These are phyloP conservation scores for Cyclotella kingstonii DNA, from an alignment of 108 stramenopile genomes.

Conservation along the genomic window DNA sequence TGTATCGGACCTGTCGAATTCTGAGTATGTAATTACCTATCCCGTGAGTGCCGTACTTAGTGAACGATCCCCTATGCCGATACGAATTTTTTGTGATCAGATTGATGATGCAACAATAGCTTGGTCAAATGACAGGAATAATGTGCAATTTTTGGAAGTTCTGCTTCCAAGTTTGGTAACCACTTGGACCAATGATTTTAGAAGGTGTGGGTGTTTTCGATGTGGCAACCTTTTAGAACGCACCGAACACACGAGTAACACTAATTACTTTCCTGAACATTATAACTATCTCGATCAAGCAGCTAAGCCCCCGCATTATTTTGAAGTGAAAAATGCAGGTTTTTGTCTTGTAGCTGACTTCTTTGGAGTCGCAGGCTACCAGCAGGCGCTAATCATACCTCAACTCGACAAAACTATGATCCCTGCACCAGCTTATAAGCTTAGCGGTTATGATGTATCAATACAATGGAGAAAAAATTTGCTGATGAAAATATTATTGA, in stretches of 20 bases:
- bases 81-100: no score
- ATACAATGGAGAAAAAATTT: constrained; percentile 5
- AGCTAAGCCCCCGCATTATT: background rate
- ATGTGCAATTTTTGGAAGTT: no score
- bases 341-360: constrained; percentile 41
- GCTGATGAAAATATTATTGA: constrained; percentile 17
- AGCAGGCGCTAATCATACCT: constrained; percentile 31
- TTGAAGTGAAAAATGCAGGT: constrained; percentile 29
- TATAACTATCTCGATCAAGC: background rate
- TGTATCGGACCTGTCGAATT: background rate
- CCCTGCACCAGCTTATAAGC: background rate
- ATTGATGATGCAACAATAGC: no score
- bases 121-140: no score
- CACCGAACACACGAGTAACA: background rate
- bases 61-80: background rate
- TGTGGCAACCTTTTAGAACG: no score
- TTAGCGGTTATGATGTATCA: background rate
- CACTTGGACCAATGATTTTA: no score
- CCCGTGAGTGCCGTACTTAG: background rate
- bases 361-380: constrained; percentile 27
- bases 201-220: no score
- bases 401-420: constrained; percentile 1
- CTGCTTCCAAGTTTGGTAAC: no score
- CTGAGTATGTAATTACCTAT: background rate
- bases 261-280: background rate